Conservation (phyloP, 1,139 yeast genomes). For the Lodderomyces metapsilosis region DNA sequence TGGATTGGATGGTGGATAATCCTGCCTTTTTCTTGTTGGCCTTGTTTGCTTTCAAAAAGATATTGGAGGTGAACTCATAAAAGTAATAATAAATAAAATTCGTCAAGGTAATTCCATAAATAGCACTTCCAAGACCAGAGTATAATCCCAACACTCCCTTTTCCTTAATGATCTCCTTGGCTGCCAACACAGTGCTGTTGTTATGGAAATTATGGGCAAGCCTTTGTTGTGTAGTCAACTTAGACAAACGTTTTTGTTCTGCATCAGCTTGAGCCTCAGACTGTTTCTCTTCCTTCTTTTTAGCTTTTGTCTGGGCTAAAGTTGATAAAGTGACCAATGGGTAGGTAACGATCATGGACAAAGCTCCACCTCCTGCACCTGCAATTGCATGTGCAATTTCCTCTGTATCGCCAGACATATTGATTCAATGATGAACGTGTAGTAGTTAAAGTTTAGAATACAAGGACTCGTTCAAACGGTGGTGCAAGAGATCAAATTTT, state of each 20-base stretch:
- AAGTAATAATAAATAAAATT: constrained; percentile 90
- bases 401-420: constrained; percentile 17
- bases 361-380: constrained; percentile 92
- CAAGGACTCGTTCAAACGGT: too few relatives aligned
- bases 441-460: too few relatives aligned
- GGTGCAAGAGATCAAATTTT: too few relatives aligned
- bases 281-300: constrained; percentile 33
- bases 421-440: too few relatives aligned
- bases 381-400: constrained; percentile 83
- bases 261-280: neutral
- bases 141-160: constrained; percentile 76
- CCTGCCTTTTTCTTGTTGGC: constrained; percentile 30
- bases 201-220: constrained; percentile 16
- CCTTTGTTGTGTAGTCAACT: neutral
- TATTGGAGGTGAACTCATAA: constrained; percentile 68
- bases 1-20: constrained; percentile 67
- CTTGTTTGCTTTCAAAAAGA: constrained; percentile 44
- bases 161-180: constrained; percentile 49
- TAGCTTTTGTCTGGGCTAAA: constrained; percentile 69
- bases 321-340: constrained; percentile 85
- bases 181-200: constrained; percentile 31
- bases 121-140: constrained; percentile 84
- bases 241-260: neutral
- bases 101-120: constrained; percentile 81
- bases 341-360: constrained; percentile 80